phyloP scores from a whole-genome alignment of 768 basidiomycete genomes.

The Psilocybe subaeruginosa region DNA sequence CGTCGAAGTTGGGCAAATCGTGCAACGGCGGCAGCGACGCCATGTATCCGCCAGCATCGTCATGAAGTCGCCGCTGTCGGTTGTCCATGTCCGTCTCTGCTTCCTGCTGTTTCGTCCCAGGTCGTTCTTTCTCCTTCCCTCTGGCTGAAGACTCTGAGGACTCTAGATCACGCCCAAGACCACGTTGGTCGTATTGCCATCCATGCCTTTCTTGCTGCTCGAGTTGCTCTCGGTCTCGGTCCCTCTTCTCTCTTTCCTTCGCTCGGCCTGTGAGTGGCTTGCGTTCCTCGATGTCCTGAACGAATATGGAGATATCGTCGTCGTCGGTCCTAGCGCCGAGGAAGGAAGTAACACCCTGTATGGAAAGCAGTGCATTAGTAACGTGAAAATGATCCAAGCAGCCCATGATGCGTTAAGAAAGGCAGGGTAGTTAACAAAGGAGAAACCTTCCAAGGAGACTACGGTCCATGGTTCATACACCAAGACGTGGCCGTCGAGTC shows the following conservation, averaged over 20 bases:
- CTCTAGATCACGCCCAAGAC: slow-evolving; percentile 16
- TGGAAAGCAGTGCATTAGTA: not conserved
- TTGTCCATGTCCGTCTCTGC: not conserved
- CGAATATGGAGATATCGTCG: slow-evolving; percentile 78
- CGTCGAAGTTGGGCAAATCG: not conserved
- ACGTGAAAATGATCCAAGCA: not conserved
- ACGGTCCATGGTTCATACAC: not conserved
- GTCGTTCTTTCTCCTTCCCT: not conserved
- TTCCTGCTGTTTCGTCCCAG: not conserved
- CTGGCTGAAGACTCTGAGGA: not conserved
- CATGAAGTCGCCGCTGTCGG: slow-evolving; percentile 2
- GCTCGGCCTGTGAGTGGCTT: slow-evolving; percentile 59
- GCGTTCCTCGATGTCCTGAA: slow-evolving; percentile 74
- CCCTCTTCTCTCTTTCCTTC: slow-evolving; percentile 27
- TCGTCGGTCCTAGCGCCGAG: slow-evolving; percentile 61
- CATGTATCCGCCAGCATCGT: slow-evolving; percentile 7
- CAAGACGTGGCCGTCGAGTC: not conserved
- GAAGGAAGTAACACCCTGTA: slow-evolving; percentile 37
- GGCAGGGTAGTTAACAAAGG: not conserved
- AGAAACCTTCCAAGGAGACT: not conserved
- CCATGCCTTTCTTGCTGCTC: slow-evolving; percentile 6
- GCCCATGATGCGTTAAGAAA: slow-evolving; percentile 1
- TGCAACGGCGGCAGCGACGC: slow-evolving; percentile 10
- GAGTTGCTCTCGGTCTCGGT: slow-evolving; percentile 11
- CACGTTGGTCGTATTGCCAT: slow-evolving; percentile 3